Percentiles rank a stretch among this genome's conserved stretches.
phyloP scores from a whole-genome alignment of 208 protist genomes.

The Leishmania aethiopica region DNA sequence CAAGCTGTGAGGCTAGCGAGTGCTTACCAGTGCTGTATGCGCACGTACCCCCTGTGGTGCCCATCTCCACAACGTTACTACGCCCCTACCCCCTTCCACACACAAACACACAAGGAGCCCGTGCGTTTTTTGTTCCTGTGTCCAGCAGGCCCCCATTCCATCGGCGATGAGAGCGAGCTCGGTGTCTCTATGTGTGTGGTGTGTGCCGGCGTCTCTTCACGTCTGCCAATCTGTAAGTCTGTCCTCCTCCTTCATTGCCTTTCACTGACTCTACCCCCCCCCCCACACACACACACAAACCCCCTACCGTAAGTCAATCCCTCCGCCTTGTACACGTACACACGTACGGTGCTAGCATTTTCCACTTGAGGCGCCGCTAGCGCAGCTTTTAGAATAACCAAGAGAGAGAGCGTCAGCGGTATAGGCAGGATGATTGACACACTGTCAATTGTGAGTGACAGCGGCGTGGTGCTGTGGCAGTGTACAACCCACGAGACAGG shows the following conservation, averaged over 20 bases:
- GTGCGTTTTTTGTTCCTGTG: background rate
- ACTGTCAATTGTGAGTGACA: conserved; percentile 92
- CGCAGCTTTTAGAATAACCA: background rate
- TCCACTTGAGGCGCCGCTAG: background rate
- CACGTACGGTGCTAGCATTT: background rate
- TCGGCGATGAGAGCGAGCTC: background rate
- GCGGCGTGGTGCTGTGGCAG: conserved; percentile 94
- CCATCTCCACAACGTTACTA: background rate
- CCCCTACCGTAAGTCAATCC: background rate
- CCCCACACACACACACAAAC: background rate
- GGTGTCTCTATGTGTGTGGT: background rate
- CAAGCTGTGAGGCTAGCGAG: background rate
- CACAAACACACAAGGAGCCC: no score
- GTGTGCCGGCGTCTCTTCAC: background rate
- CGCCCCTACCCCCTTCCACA: background rate
- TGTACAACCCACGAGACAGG: conserved; percentile 51
- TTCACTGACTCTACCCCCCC: background rate
- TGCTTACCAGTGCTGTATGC: background rate
- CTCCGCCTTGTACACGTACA: background rate
- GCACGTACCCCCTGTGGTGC: background rate
- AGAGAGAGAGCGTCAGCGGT: background rate
- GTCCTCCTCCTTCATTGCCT: background rate
- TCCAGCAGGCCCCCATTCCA: background rate
- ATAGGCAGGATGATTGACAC: conserved; percentile 93
- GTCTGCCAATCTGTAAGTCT: background rate